Conservation (phyloP, 768 basidiomycete genomes). For the Neoboletus brunneissimus region DNA sequence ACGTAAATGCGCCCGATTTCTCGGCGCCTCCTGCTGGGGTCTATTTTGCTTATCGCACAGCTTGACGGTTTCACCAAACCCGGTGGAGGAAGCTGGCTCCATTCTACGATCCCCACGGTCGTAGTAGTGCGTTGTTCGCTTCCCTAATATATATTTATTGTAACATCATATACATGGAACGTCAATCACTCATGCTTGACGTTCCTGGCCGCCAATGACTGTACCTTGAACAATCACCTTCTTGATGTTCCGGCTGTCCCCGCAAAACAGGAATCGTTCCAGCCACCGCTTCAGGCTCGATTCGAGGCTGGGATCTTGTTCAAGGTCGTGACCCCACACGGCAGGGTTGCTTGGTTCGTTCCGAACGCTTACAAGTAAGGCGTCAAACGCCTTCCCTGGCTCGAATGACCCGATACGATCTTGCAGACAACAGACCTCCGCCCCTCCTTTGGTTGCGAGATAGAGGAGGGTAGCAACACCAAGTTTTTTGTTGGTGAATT, state of each 20-base stretch:
- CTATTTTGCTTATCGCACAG: constrained; percentile 1
- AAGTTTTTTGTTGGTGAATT: constrained; percentile 61
- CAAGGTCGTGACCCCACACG: constrained; percentile 47
- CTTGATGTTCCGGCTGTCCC: constrained; percentile 81
- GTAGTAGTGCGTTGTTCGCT: constrained; percentile 1
- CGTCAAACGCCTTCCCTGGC: constrained; percentile 87
- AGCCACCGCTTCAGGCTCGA: constrained; percentile 52
- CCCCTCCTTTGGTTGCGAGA: constrained; percentile 91
- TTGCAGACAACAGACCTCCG: constrained; percentile 72
- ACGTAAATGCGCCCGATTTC: background rate
- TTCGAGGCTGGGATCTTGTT: constrained; percentile 32
- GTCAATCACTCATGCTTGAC: constrained; percentile 12
- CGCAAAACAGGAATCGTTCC: constrained; percentile 84
- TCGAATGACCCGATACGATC: constrained; percentile 72
- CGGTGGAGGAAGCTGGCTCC: background rate
- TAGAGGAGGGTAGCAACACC: constrained; percentile 75
- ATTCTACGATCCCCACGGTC: background rate
- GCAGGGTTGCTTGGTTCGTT: constrained; percentile 52
- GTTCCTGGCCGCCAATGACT: constrained; percentile 66
- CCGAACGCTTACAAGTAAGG: constrained; percentile 65
- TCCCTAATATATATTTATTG: constrained; percentile 1
- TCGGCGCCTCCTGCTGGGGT: background rate
- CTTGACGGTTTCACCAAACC: background rate
- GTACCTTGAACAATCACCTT: constrained; percentile 83
- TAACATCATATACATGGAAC: constrained; percentile 6